Evolutionary conservation across 2,329 filamentous ascomycete genomes (phyloP).

Genomic region (Fusarium newnesense): DNA sequence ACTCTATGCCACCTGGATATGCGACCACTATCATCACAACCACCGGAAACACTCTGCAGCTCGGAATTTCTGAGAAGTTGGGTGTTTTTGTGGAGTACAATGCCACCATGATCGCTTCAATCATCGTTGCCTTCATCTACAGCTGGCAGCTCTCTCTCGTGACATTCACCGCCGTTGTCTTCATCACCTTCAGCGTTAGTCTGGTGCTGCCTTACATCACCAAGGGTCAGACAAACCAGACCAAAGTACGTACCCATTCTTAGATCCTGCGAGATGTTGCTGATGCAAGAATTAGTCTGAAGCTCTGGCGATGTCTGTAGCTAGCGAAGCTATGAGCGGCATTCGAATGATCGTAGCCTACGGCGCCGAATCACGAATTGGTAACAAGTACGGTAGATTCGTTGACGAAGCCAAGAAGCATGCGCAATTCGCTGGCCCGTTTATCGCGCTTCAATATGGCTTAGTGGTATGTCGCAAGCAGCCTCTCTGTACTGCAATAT

Average conservation of each 20-base stretch:
- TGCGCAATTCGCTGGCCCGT: constrained; percentile 40
- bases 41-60: constrained; percentile 62
- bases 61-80: constrained; percentile 64
- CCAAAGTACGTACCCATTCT: constrained; percentile 32
- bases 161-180: constrained; percentile 57
- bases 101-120: constrained; percentile 46
- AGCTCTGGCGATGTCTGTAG: constrained; percentile 50
- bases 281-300: not conserved
- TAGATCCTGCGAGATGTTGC: not conserved
- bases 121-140: constrained; percentile 62
- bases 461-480: not conserved
- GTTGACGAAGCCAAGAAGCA: constrained; percentile 50
- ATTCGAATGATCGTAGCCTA: constrained; percentile 57
- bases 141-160: constrained; percentile 64
- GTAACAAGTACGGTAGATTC: constrained; percentile 49
- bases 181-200: constrained; percentile 49
- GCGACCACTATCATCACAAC: constrained; percentile 63
- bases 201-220: constrained; percentile 48
- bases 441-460: constrained; percentile 41
- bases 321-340: constrained; percentile 53
- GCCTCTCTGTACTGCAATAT: not conserved
- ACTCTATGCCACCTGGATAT: constrained; percentile 59
- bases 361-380: constrained; percentile 52
- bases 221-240: constrained; percentile 48
- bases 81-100: constrained; percentile 54